Evolutionary conservation across 495 filamentous ascomycete genomes (phyloP).

Genomic region (Penicillium angulare): DNA sequence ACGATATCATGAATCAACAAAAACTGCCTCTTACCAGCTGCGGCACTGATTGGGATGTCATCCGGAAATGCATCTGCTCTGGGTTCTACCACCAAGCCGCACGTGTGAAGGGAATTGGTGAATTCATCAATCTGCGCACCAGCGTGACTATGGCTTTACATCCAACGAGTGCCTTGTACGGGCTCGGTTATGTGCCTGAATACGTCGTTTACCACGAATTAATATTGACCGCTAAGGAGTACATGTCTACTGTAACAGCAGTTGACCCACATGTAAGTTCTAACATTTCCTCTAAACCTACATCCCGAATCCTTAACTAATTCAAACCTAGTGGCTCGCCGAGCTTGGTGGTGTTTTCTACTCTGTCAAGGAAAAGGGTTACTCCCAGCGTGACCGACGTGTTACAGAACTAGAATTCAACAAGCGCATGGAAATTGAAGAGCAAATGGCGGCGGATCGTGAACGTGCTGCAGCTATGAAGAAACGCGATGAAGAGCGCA

Average conservation of each 20-base stretch:
- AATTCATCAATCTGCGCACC: slow-evolving; percentile 95
- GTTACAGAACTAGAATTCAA: slow-evolving; percentile 95
- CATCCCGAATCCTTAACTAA: slow-evolving; percentile 11
- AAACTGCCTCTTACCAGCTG: slow-evolving; percentile 86
- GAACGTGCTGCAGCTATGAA: slow-evolving; percentile 58
- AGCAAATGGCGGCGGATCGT: slow-evolving; percentile 88
- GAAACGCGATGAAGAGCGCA: slow-evolving; percentile 46
- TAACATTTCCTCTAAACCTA: not conserved
- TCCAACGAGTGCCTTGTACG: slow-evolving; percentile 89
- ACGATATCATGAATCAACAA: slow-evolving; percentile 93
- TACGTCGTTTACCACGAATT: slow-evolving; percentile 99
- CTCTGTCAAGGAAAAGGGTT: slow-evolving; percentile 96
- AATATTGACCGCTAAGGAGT: slow-evolving; percentile 94
- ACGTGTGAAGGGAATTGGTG: slow-evolving; percentile 91
- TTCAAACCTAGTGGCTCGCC: slow-evolving; percentile 70
- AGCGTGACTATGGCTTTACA: slow-evolving; percentile 92
- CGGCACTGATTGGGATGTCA: slow-evolving; percentile 94
- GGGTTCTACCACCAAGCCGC: slow-evolving; percentile 99
- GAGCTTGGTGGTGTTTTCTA: slow-evolving; percentile 99
- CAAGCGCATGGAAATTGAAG: slow-evolving; percentile 91
- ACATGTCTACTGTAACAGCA: slow-evolving; percentile 96
- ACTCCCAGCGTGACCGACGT: slow-evolving; percentile 82
- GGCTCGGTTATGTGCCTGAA: slow-evolving; percentile 88
- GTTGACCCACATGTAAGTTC: slow-evolving; percentile 80
- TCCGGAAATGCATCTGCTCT: slow-evolving; percentile 94